phyloP scores from a whole-genome alignment of 257 asterid species.

The Rubia yunnanensis region DNA sequence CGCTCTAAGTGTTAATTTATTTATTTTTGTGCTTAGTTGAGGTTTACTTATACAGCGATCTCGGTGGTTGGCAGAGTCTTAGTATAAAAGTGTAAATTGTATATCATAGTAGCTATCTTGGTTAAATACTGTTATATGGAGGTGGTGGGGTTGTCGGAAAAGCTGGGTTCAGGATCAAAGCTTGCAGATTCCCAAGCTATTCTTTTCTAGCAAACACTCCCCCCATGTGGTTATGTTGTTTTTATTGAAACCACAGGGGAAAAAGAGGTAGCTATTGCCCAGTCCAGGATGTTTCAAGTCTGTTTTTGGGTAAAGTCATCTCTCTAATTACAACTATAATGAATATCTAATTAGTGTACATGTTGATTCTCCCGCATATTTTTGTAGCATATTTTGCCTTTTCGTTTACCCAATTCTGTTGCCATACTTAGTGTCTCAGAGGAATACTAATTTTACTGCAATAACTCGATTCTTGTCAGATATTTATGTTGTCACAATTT shows the following conservation, averaged over 20 bases:
- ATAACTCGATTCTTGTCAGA: neutral
- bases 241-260: slow-evolving; percentile 26
- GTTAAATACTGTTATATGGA: slow-evolving; percentile 23
- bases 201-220: slow-evolving; percentile 12
- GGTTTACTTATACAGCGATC: slow-evolving; percentile 24
- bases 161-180: slow-evolving; percentile 15
- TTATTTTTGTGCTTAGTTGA: slow-evolving; percentile 13
- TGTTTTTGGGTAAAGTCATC: slow-evolving; percentile 7
- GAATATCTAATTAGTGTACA: neutral
- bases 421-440: too few species aligned
- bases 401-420: neutral
- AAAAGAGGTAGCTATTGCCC: slow-evolving; percentile 16
- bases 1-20: slow-evolving; percentile 27
- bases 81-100: slow-evolving; percentile 56
- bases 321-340: neutral
- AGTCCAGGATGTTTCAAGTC: slow-evolving; percentile 7
- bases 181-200: slow-evolving; percentile 21
- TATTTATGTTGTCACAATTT: too few species aligned
- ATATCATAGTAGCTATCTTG: slow-evolving; percentile 50
- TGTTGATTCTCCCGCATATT: neutral
- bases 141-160: slow-evolving; percentile 23
- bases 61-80: slow-evolving; percentile 11
- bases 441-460: neutral
- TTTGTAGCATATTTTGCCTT: neutral
- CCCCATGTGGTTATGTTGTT: slow-evolving; percentile 34